Evolutionary conservation across 1,139 yeast genomes (phyloP).

Genomic region (Candida sp.): DNA sequence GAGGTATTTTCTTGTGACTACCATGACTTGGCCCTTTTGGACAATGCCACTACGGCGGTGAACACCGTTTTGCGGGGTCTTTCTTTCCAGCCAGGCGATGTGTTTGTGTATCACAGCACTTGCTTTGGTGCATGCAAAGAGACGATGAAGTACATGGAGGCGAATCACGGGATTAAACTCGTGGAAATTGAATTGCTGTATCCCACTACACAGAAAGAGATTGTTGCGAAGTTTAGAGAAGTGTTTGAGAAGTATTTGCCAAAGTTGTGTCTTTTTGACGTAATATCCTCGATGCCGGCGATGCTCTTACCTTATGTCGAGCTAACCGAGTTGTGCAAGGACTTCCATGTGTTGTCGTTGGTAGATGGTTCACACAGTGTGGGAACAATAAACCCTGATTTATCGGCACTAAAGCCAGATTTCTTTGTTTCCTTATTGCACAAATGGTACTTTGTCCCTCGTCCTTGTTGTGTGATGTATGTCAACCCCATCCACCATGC

Average conservation of each 20-base stretch:
- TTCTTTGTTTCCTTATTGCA: constrained; percentile 68
- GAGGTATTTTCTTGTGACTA: constrained; percentile 46
- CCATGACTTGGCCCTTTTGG: constrained; percentile 50
- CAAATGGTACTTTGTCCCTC: constrained; percentile 70
- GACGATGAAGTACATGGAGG: constrained; percentile 51
- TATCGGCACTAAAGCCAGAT: constrained; percentile 56
- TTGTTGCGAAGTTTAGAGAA: constrained; percentile 44
- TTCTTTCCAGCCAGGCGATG: constrained; percentile 57
- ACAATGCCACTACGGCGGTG: constrained; percentile 68
- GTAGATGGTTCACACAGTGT: constrained; percentile 78
- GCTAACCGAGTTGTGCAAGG: constrained; percentile 49
- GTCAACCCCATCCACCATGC: constrained; percentile 56
- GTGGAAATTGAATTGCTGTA: constrained; percentile 46
- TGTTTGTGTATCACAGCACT: constrained; percentile 53
- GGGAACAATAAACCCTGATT: constrained; percentile 50
- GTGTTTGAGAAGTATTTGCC: constrained; percentile 27
- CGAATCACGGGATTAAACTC: constrained; percentile 44
- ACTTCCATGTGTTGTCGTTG: constrained; percentile 53
- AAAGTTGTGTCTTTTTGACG: constrained; percentile 60
- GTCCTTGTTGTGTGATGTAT: constrained; percentile 63
- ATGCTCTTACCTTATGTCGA: constrained; percentile 58
- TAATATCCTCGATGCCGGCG: constrained; percentile 69
- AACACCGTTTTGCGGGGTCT: constrained; percentile 61
- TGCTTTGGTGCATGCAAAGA: constrained; percentile 62
- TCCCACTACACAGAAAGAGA: constrained; percentile 53